Base-by-base conservation (phyloP, 1,139 yeast genomes). In the Entelexis sorbosivorans region DNA sequence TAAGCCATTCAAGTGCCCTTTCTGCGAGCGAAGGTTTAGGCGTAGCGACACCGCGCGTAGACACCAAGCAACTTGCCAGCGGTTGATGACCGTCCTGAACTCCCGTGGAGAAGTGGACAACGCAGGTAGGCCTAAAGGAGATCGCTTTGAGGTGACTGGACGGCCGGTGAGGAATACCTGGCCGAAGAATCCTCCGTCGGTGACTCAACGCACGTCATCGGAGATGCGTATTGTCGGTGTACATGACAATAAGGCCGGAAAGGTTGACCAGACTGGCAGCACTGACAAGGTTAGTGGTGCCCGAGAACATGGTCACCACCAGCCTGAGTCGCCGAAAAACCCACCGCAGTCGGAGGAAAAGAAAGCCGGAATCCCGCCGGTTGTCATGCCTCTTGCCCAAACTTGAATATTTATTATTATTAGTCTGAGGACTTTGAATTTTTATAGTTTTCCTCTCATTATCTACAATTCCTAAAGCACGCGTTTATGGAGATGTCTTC, bases 1-100 rank as follows among this genome's bases (percentile, higher is more conserved):
- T 9, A 51, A 51, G 29, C 52, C 53, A 1, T 50, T 51, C 38
- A 49, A 43, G 46, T 51, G 53, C 38, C 53, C 53, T 7, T 51
- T 51, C 19, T 51, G 53, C 36, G 34, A 13, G 5, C 35, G 46
- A 3, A 31, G 49, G 4, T 51, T 51, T 36, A 39, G 48, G 24
- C 42, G 53, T 13, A 50, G 53, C 17, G 53, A 50, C 28, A 50
- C 53, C 6, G 53, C 53, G 2, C 47, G 53, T 2, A 10, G 53
- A 31, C 53, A 50, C 28, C 53, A 50, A 17, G 38, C 44, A 2
- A 50, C 48, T 5, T 50, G 53, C 19, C 38, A 50, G 22, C 22
- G 44, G 22, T 35, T 50, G 24, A 39, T 39, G 43, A 39, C 19
- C 14, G 43, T 32, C 8, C 22, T 39, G 9, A 39, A n/a, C 10